A percentile compares a stretch with the other conserved stretches of the same genome.
Conservation (phyloP, 192 early-diverging fungal genomes). For the Haplosporangium gracile region DNA sequence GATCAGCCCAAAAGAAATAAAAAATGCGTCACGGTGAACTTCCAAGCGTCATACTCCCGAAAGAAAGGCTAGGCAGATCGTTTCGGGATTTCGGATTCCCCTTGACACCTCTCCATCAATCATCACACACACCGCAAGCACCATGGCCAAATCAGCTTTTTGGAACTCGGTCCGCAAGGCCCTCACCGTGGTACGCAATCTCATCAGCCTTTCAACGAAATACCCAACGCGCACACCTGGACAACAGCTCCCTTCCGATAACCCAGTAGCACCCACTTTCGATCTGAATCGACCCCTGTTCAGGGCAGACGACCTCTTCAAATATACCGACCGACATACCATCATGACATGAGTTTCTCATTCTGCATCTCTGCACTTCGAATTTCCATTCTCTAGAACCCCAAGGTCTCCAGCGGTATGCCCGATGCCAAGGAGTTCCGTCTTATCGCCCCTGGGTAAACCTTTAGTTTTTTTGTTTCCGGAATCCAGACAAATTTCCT, state of each 20-base stretch:
- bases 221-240: background rate
- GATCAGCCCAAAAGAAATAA: background rate
- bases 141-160: slow-evolving; percentile 54
- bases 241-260: background rate
- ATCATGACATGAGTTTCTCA: background rate
- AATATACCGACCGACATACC: background rate
- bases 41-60: background rate
- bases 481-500: background rate
- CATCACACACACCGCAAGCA: slow-evolving; percentile 6
- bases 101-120: background rate
- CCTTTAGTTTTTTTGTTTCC: background rate
- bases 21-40: background rate
- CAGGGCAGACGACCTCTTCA: background rate
- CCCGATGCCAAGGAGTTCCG: slow-evolving; percentile 76
- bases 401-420: slow-evolving; percentile 76
- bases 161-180: slow-evolving; percentile 60
- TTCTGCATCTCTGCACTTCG: background rate
- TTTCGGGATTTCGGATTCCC: slow-evolving; percentile 1
- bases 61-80: background rate
- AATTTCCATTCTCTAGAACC: slow-evolving; percentile 58
- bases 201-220: background rate
- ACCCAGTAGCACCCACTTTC: background rate
- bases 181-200: slow-evolving; percentile 47
- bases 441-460: slow-evolving; percentile 73
- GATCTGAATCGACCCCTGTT: slow-evolving; percentile 6